These are phyloP conservation scores for Tirmania nivea DNA, from an alignment of 495 filamentous ascomycete genomes.

Conservation along the genomic window DNA sequence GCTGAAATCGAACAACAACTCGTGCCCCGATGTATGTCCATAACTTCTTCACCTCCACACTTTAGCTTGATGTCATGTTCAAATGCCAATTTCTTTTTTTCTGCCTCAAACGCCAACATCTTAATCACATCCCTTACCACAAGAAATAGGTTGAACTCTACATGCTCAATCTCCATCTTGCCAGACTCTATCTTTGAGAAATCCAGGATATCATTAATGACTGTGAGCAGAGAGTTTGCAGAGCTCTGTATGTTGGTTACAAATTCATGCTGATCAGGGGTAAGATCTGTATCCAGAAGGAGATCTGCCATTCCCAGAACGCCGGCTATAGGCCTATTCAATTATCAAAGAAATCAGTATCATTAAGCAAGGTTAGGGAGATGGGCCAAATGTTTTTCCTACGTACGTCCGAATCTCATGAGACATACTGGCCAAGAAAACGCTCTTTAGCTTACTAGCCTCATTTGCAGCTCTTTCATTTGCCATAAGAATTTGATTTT, in stretches of 20 bases:
- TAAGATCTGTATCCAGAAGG: conserved; percentile 42
- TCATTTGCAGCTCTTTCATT: conserved; percentile 44
- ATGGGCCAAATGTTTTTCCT: conserved; percentile 22
- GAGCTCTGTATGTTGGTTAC: conserved; percentile 62
- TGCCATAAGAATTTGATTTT: conserved; percentile 38
- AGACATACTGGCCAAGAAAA: conserved; percentile 60
- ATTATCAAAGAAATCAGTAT: conserved; percentile 3
- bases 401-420: conserved; percentile 81
- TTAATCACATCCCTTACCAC: conserved; percentile 50
- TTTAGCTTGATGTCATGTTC: conserved; percentile 12
- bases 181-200: conserved; percentile 75
- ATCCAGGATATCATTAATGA: conserved; percentile 81
- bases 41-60: conserved; percentile 5
- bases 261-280: conserved; percentile 47
- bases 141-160: conserved; percentile 53
- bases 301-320: conserved; percentile 55
- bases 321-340: conserved; percentile 37
- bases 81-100: conserved; percentile 29
- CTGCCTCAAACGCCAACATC: conserved; percentile 32
- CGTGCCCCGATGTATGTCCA: background rate
- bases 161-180: conserved; percentile 47
- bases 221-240: conserved; percentile 56
- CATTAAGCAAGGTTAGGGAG: background rate
- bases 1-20: too few relatives aligned
- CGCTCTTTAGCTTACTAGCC: conserved; percentile 44